Evolutionary conservation across 2,329 filamentous ascomycete species (phyloP).

Genomic region (Plectosphaerella cucumerina): DNA sequence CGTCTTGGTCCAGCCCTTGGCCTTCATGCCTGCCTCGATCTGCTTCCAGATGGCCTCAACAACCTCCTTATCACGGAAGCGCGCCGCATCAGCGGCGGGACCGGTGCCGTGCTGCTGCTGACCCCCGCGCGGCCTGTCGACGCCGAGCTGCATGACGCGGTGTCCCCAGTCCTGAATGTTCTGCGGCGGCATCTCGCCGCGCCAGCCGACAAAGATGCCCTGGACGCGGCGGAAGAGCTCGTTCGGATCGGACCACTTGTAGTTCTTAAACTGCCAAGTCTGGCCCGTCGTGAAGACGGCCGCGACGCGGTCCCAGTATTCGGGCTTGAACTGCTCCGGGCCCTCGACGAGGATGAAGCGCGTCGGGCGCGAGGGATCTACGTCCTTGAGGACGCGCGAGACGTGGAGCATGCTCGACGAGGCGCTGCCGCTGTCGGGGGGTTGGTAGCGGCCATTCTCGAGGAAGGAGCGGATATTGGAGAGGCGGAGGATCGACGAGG

Average conservation of each 20-base stretch:
- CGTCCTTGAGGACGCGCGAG: constrained; percentile 66
- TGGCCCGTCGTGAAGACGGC: constrained; percentile 97
- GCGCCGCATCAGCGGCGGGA: constrained; percentile 42
- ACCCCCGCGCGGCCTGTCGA: constrained; percentile 74
- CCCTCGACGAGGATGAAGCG: constrained; percentile 95
- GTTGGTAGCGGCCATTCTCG: constrained; percentile 75
- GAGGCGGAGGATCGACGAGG: constrained; percentile 90
- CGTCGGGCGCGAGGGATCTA: constrained; percentile 68
- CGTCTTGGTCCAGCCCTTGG: constrained; percentile 77
- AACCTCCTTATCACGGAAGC: constrained; percentile 86
- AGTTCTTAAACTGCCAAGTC: constrained; percentile 97
- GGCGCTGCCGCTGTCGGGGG: constrained; percentile 65
- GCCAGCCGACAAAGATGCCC: constrained; percentile 88
- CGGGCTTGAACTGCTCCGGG: constrained; percentile 91
- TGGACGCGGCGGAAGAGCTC: constrained; percentile 88
- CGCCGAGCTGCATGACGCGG: constrained; percentile 69
- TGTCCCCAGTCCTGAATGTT: constrained; percentile 82
- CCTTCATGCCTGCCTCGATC: constrained; percentile 83
- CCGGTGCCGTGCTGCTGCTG: constrained; percentile 6
- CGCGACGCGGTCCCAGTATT: constrained; percentile 94
- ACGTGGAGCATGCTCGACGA: constrained; percentile 81
- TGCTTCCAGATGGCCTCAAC: constrained; percentile 90
- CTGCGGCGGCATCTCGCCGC: constrained; percentile 74
- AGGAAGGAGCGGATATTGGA: constrained; percentile 95
- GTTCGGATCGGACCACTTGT: constrained; percentile 87